Percentiles rank a stretch among this genome's conserved stretches.
phyloP scores from a whole-genome alignment of 2,329 filamentous ascomycete genomes.

The Ascocoryne sarcoides region DNA sequence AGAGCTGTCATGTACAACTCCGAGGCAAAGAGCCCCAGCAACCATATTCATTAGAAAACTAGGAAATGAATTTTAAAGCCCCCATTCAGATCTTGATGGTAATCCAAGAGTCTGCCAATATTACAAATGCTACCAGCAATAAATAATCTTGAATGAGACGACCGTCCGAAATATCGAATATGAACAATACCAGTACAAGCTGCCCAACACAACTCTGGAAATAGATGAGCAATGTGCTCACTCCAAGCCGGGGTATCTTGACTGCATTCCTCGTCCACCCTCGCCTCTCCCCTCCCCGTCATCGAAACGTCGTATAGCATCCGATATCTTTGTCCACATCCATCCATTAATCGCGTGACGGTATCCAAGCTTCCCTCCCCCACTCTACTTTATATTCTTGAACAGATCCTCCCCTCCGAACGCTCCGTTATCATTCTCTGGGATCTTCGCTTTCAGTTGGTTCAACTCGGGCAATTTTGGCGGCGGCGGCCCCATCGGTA shows the following conservation, averaged over 20 bases:
- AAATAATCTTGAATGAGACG: conserved; percentile 8
- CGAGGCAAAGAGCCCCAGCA: conserved; percentile 1
- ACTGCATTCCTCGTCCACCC: conserved; percentile 7
- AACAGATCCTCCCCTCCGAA: conserved; percentile 29
- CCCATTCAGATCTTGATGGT: conserved; percentile 3
- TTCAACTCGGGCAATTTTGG: conserved; percentile 28
- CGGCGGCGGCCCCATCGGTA: conserved; percentile 23
- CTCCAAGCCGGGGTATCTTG: conserved; percentile 22
- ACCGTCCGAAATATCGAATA: conserved; percentile 11
- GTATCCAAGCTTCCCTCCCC: conserved; percentile 10
- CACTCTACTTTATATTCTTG: conserved; percentile 28
- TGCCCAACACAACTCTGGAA: conserved; percentile 12
- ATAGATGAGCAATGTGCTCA: conserved; percentile 19
- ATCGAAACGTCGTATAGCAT: conserved; percentile 17
- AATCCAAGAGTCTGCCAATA: conserved; percentile 16
- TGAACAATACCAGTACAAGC: conserved; percentile 6
- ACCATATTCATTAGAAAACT: background rate
- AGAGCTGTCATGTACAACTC: no score
- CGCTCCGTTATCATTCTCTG: conserved; percentile 23
- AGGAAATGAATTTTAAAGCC: conserved; percentile 11
- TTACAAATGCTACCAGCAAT: conserved; percentile 22
- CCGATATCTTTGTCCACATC: conserved; percentile 15
- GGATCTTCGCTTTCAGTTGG: conserved; percentile 26
- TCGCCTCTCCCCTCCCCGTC: conserved; percentile 4
- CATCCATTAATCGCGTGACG: conserved; percentile 16